A percentile compares a stretch with the other conserved stretches of the same genome.
Conservation (phyloP, 1,139 yeast genomes). For the Hanseniaspora gamundiae region DNA sequence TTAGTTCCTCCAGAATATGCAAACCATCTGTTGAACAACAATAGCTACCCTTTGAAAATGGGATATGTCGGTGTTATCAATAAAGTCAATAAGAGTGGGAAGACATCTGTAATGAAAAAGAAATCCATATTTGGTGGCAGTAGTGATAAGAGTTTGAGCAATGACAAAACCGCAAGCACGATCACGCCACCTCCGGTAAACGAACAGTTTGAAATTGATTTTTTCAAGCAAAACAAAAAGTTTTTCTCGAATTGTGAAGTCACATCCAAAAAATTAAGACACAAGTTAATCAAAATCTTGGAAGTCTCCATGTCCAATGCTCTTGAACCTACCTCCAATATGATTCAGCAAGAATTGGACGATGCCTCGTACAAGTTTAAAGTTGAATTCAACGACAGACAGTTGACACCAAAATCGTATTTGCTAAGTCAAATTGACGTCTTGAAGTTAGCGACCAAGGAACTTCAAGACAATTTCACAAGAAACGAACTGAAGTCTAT, state of each 20-base stretch:
- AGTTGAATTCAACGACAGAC: constrained; percentile 92
- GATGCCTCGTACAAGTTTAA: constrained; percentile 88
- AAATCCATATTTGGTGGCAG: constrained; percentile 22
- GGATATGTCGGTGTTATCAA: constrained; percentile 98
- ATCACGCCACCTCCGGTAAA: constrained; percentile 28
- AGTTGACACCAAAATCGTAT: constrained; percentile 85
- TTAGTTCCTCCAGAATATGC: constrained; percentile 72
- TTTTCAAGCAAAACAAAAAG: constrained; percentile 47
- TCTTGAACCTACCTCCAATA: constrained; percentile 72
- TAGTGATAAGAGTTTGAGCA: constrained; percentile 9
- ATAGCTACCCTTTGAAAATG: constrained; percentile 80
- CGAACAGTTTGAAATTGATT: constrained; percentile 54
- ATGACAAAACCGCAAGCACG: background rate
- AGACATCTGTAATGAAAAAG: constrained; percentile 27
- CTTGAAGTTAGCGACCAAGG: constrained; percentile 77
- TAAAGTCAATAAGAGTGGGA: constrained; percentile 30
- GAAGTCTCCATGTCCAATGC: constrained; percentile 88
- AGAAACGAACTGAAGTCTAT: constrained; percentile 71
- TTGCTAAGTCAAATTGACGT: constrained; percentile 85
- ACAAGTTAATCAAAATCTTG: constrained; percentile 71
- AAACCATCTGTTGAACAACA: constrained; percentile 53
- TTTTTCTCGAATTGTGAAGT: constrained; percentile 56
- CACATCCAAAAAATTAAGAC: constrained; percentile 66
- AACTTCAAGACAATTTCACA: constrained; percentile 71
- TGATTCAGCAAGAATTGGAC: constrained; percentile 84